phyloP scores from a whole-genome alignment of 2,329 filamentous ascomycete genomes.

The Scedosporium apiospermum region DNA sequence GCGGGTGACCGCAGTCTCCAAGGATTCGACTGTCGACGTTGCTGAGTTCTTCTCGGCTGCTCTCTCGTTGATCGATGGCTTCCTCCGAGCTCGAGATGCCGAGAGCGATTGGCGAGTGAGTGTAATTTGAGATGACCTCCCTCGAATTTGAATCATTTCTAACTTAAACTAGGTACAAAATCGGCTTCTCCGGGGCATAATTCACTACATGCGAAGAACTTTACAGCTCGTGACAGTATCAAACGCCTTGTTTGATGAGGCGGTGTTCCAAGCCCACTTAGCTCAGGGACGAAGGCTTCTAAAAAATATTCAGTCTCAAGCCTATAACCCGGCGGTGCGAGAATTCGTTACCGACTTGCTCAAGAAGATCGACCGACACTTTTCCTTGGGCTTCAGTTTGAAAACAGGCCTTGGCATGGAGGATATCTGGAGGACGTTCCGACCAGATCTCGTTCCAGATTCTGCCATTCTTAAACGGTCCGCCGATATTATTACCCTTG shows the following conservation, averaged over 20 bases:
- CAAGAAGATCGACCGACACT: conserved; percentile 40
- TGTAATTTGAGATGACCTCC: background rate
- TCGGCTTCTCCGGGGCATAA: conserved; percentile 25
- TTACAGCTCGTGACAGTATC: conserved; percentile 32
- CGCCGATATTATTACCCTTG: conserved; percentile 44
- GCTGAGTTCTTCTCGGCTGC: conserved; percentile 34
- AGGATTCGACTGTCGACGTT: conserved; percentile 50
- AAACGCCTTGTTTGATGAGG: conserved; percentile 44
- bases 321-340: background rate
- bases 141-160: background rate
- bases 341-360: conserved; percentile 30
- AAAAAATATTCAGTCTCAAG: conserved; percentile 12
- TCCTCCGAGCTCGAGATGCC: conserved; percentile 23
- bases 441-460: conserved; percentile 49
- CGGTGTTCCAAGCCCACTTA: conserved; percentile 54
- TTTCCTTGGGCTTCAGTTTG: conserved; percentile 62
- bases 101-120: conserved; percentile 8
- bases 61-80: conserved; percentile 31
- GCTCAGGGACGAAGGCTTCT: conserved; percentile 37
- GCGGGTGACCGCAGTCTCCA: conserved; percentile 45
- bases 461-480: conserved; percentile 34
- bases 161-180: conserved; percentile 5
- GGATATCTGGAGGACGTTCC: conserved; percentile 61
- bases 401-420: conserved; percentile 75
- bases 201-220: conserved; percentile 47